phyloP scores from a whole-genome alignment of 1,284 basidiomycete species.

The Anthracocystis walkeri region DNA sequence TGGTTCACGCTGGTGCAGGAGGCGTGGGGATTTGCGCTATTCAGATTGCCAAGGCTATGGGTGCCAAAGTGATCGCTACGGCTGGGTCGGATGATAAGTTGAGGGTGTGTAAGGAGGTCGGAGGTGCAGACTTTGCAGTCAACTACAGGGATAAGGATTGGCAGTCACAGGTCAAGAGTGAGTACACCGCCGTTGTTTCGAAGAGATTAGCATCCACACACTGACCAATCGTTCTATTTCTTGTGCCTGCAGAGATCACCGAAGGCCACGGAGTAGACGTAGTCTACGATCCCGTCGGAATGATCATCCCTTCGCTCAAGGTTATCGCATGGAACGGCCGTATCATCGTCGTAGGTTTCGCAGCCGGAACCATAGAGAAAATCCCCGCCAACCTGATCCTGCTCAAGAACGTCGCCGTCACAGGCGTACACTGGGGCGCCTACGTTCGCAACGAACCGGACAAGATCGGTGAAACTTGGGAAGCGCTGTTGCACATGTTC shows the following conservation, averaged over 20 bases:
- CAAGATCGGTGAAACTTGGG: constrained; percentile 79
- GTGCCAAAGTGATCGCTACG: constrained; percentile 63
- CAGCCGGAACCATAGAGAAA: constrained; percentile 65
- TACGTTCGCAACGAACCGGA: constrained; percentile 74
- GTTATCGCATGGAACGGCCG: constrained; percentile 90
- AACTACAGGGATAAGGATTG: constrained; percentile 65
- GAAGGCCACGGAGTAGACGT: constrained; percentile 74
- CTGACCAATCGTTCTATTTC: constrained; percentile 2
- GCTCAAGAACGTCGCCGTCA: constrained; percentile 82
- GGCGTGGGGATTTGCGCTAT: constrained; percentile 83
- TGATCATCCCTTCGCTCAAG: constrained; percentile 62
- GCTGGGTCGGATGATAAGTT: constrained; percentile 62
- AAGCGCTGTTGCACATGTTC: constrained; percentile 80
- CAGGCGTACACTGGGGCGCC: constrained; percentile 61
- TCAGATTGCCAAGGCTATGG: constrained; percentile 65
- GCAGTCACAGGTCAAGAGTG: constrained; percentile 59
- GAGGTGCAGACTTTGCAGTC: constrained; percentile 61
- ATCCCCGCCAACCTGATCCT: constrained; percentile 79
- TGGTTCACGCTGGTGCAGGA: constrained; percentile 72
- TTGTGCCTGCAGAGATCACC: constrained; percentile 38
- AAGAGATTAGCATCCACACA: constrained; percentile 25
- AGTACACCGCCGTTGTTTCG: too few species aligned
- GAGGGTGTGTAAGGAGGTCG: constrained; percentile 54
- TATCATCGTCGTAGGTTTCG: constrained; percentile 83
- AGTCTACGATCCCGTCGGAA: constrained; percentile 65